phyloP scores from a whole-genome alignment of 176 grass and related monocot genomes.

The Cenchrus americanus region DNA sequence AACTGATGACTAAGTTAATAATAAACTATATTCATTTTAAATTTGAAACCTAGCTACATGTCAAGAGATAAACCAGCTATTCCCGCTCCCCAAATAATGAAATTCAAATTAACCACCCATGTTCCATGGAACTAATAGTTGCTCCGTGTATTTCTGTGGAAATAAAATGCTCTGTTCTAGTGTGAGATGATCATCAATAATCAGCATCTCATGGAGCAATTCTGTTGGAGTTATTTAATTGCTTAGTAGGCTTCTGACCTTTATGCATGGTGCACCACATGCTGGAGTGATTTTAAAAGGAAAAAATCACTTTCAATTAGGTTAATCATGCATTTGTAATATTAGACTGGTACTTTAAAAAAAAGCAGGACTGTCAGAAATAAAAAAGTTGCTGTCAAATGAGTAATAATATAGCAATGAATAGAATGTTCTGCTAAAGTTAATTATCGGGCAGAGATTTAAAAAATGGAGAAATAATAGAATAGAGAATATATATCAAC shows the following conservation, averaged over 20 bases:
- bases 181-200: slow-evolving; percentile 3
- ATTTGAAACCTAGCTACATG: background rate
- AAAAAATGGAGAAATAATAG: background rate
- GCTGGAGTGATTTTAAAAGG: background rate
- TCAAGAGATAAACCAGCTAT: background rate
- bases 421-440: background rate
- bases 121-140: background rate
- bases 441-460: background rate
- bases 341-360: no score
- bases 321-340: background rate
- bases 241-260: background rate
- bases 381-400: background rate
- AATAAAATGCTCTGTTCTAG: background rate
- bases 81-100: background rate
- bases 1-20: background rate
- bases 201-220: background rate
- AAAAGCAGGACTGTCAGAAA: background rate
- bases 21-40: background rate
- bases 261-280: no score
- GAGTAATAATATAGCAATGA: background rate
- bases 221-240: background rate
- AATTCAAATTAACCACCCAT: background rate
- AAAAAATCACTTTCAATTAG: background rate
- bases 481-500: background rate
- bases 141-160: background rate